Base-by-base conservation (phyloP, 495 filamentous ascomycete genomes). In the Xylaria nigripes region DNA sequence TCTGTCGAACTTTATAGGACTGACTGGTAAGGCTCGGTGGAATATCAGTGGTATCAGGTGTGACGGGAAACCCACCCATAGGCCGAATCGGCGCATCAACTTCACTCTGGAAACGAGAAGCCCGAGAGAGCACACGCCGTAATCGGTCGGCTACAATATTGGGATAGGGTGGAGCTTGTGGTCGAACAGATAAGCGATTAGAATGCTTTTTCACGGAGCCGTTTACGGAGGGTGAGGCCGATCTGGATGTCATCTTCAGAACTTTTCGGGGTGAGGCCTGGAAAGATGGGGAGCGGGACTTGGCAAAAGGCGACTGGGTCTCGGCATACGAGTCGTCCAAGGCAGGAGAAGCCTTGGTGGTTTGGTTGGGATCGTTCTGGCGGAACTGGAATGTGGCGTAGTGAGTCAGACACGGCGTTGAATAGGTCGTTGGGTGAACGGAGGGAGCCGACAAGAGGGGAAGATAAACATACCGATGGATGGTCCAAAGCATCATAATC, bases 401-500 rank as follows among this genome's bases (percentile, higher is more conserved):
- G 46, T 29, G 10, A 40, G 23, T 55, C 46, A 55, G 55, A 40
- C 42, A 60, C 49, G 21, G 23, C 52, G 29, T 38, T 60, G 44
- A 27, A 48, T 45, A 30, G 40, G 43, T 8, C 45, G n/a, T n/a
- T n/a, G 15, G 21, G 19, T 10, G 13, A 34, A 45, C 10, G 16
- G 43, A 47, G 29, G 41, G 29, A 41, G 25, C 36, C 44, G 34
- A 53, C 19, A 36, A 36, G 36, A 54, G 30, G 46, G 41, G 16
- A 16, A 21, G 24, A 57, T 50, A 7, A 56, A 63, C 81, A 41
- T 76, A 89, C 86, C 71, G 87, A 74, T 59, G 52, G 57, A 13
- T 49, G 51, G 32, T 47, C 44, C 5, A 51, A 45, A 38, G 85
- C 77, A 18, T 84, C 82, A 54, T 91, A 86, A 24, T 82, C 76